phyloP scores from a whole-genome alignment of 306 rosid genomes.

The Prunus salicina region DNA sequence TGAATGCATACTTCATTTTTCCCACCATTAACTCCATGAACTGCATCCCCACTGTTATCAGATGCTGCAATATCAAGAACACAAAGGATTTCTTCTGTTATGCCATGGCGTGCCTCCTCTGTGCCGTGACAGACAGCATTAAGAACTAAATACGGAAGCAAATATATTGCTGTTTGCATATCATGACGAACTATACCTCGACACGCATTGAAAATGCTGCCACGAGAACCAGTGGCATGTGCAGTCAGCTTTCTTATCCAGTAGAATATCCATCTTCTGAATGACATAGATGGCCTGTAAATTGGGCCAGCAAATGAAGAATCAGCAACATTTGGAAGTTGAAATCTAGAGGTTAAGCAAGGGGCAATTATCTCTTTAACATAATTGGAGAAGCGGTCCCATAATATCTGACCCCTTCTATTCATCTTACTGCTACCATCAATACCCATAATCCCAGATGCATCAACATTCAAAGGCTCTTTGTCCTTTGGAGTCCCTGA shows the following conservation, averaged over 20 bases:
- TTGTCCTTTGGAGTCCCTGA: conserved; percentile 41
- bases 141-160: conserved; percentile 93
- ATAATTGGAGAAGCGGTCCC: conserved; percentile 91
- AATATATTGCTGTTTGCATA: conserved; percentile 83
- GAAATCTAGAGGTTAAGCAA: conserved; percentile 90
- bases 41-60: conserved; percentile 70
- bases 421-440: conserved; percentile 45
- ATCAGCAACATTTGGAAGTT: conserved; percentile 72
- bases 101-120: conserved; percentile 74
- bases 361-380: conserved; percentile 98
- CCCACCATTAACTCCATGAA: conserved; percentile 68
- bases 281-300: conserved; percentile 74
- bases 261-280: conserved; percentile 82
- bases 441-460: conserved; percentile 32
- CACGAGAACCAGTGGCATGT: conserved; percentile 92
- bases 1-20: conserved; percentile 95
- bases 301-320: conserved; percentile 63
- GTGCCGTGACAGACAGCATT: conserved; percentile 92
- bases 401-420: conserved; percentile 85
- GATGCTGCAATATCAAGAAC: conserved; percentile 91
- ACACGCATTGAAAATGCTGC: conserved; percentile 85
- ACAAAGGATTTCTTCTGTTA: conserved; percentile 76
- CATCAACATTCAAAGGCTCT: conserved; percentile 25
- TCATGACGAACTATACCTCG: conserved; percentile 94
- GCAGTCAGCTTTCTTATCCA: conserved; percentile 82